Evolutionary conservation across 768 basidiomycete species (phyloP).

Genomic region (Porphyrellus cyaneotinctus): DNA sequence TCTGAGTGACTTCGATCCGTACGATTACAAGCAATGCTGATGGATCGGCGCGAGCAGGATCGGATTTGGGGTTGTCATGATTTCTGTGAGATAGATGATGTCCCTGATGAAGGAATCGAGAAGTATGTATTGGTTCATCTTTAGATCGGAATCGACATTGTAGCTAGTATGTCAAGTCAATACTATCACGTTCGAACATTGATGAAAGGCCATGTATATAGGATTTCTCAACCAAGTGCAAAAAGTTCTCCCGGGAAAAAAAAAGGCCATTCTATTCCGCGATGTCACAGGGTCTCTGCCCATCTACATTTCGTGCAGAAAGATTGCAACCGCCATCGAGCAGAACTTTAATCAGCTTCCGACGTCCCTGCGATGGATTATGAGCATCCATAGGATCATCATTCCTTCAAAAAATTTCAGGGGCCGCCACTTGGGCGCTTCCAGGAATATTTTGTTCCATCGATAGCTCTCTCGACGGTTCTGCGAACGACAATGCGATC

Average conservation of each 20-base stretch:
- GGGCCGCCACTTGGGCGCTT: slow-evolving; percentile 1
- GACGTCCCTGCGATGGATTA: no score
- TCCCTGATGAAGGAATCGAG: no score
- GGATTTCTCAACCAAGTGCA: no score
- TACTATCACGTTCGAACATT: no score
- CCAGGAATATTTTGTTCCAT: slow-evolving; percentile 7
- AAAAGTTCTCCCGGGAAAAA: neutral
- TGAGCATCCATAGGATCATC: neutral
- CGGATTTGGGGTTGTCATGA: no score
- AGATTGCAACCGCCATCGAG: neutral
- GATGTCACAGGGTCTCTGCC: neutral
- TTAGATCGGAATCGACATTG: no score
- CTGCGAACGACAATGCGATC: neutral
- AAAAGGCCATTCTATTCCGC: neutral
- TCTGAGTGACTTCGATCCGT: slow-evolving; percentile 21
- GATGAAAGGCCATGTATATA: no score
- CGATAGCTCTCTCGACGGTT: slow-evolving; percentile 3
- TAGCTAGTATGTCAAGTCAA: no score
- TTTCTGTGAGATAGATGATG: no score
- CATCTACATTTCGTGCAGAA: neutral
- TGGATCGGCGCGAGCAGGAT: no score
- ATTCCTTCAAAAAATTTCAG: neutral
- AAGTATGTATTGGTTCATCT: no score
- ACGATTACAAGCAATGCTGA: no score
- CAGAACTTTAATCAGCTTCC: neutral